Base-by-base conservation (phyloP, 2,329 filamentous ascomycete genomes). In the Diaporthe citrichinensis region DNA sequence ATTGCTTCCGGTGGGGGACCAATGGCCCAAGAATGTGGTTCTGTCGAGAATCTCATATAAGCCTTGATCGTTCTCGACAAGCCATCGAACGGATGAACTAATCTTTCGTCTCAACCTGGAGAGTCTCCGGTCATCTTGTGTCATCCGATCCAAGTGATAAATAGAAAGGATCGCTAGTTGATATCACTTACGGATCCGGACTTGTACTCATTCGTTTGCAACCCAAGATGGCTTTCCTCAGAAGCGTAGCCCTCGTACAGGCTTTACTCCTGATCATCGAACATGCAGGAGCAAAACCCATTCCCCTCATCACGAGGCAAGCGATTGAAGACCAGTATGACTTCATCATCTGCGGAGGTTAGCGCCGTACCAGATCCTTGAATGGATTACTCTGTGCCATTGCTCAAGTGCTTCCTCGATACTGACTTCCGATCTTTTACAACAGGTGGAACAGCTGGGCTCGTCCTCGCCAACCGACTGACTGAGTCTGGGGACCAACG, bases 401-500 rank as follows among this genome's bases (percentile, higher is more conserved):
- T 39, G 25, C 7, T 17, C n/a, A 4, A 4, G 39, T 39, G 25
- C 7, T 17, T 53, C 1, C 46, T 25, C 28, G 23, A 2, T 28
- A 23, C 65, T 69, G 34, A 69, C 49, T 9, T 46, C 9, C 5
- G 2, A 68, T 39, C 31, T 25, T 31, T 34, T 2, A 28, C 9
- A 34, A 68, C 10, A 68, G 65, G 79, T 44, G 79, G 79, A 58
- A 80, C 79, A 6, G 79, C 79, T 28, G 79, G 79, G n/a, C 77
- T 80, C 8, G 79, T 80, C 15, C 77, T 80, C 10, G 79, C 78
- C 4, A 80, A 80, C 72, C 77, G 79, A 4, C 76, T 80, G 31
- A 76, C 76, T 55, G 79, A 80, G 65, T 79, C 78, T 10, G 78
- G 78, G 20, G 77, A 77, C 49, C 74, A 79, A 58, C 76, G 79